Evolutionary conservation across 1,139 yeast genomes (phyloP).

Genomic region (Wickerhamomyces sp.): DNA sequence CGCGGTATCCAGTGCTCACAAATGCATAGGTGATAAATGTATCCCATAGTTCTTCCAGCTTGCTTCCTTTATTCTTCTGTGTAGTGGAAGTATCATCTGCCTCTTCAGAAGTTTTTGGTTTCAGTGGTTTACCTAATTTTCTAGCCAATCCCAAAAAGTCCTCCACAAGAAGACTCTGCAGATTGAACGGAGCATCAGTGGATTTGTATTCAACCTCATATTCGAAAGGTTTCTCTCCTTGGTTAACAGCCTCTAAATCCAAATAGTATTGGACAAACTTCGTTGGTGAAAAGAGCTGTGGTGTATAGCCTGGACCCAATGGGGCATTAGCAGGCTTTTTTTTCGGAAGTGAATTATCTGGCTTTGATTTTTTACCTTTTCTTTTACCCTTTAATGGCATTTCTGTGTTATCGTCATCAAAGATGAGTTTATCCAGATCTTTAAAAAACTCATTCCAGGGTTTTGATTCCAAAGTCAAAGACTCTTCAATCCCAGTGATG

Average conservation of each 20-base stretch:
- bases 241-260: constrained; percentile 51
- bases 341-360: constrained; percentile 66
- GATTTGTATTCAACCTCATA: constrained; percentile 70
- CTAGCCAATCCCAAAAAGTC: constrained; percentile 60
- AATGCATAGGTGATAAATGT: constrained; percentile 49
- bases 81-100: not conserved
- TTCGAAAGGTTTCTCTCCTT: constrained; percentile 43
- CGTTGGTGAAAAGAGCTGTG: constrained; percentile 69
- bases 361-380: constrained; percentile 28
- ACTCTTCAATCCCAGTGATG: constrained; percentile 44
- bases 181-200: constrained; percentile 49
- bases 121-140: constrained; percentile 41
- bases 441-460: constrained; percentile 57
- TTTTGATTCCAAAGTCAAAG: constrained; percentile 15
- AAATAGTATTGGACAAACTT: constrained; percentile 69
- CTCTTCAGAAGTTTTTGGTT: constrained; percentile 9
- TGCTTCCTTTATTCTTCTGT: constrained; percentile 9
- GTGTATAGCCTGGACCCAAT: constrained; percentile 72
- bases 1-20: constrained; percentile 59
- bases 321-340: constrained; percentile 49
- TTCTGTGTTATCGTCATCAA: constrained; percentile 18
- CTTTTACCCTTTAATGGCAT: constrained; percentile 11
- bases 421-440: constrained; percentile 35
- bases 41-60: constrained; percentile 29
- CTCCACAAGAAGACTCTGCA: constrained; percentile 52